Conservation (phyloP, 1,284 basidiomycete genomes). For the Leccinum fallax region DNA sequence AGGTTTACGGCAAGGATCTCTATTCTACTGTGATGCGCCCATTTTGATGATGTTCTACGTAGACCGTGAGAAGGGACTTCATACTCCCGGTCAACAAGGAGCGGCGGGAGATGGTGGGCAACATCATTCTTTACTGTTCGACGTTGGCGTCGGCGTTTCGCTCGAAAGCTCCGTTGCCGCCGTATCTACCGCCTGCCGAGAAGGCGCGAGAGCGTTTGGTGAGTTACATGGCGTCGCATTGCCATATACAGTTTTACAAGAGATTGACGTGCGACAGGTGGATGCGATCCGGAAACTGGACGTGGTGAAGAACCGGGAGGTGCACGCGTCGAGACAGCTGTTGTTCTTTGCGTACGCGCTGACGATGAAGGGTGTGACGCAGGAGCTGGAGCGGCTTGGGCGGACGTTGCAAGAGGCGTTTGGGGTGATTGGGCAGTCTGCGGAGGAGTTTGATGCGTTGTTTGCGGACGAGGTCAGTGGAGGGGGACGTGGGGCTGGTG, state of each 20-base stretch:
- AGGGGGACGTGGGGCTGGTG: background rate
- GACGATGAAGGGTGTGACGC: slow-evolving; percentile 90
- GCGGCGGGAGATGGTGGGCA: slow-evolving; percentile 90
- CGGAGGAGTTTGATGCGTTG: slow-evolving; percentile 69
- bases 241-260: background rate
- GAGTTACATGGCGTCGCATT: slow-evolving; percentile 17
- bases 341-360: slow-evolving; percentile 94
- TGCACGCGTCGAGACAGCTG: slow-evolving; percentile 78
- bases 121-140: slow-evolving; percentile 91
- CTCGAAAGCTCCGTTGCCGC: slow-evolving; percentile 89
- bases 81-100: slow-evolving; percentile 87
- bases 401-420: slow-evolving; percentile 81
- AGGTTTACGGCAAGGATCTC: slow-evolving; percentile 64
- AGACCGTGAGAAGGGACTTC: slow-evolving; percentile 82
- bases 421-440: slow-evolving; percentile 78
- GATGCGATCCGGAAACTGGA: slow-evolving; percentile 83
- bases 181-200: slow-evolving; percentile 93
- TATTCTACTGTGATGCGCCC: background rate
- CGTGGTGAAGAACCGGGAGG: slow-evolving; percentile 76
- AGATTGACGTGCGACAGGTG: slow-evolving; percentile 47
- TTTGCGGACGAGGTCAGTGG: slow-evolving; percentile 39
- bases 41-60: background rate
- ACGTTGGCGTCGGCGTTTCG: slow-evolving; percentile 85
- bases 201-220: slow-evolving; percentile 79
- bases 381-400: slow-evolving; percentile 82